Percentiles rank a stretch among this genome's conserved stretches.
Conservation (phyloP, 2,329 filamentous ascomycete species). For the Colletotrichum lentis region DNA sequence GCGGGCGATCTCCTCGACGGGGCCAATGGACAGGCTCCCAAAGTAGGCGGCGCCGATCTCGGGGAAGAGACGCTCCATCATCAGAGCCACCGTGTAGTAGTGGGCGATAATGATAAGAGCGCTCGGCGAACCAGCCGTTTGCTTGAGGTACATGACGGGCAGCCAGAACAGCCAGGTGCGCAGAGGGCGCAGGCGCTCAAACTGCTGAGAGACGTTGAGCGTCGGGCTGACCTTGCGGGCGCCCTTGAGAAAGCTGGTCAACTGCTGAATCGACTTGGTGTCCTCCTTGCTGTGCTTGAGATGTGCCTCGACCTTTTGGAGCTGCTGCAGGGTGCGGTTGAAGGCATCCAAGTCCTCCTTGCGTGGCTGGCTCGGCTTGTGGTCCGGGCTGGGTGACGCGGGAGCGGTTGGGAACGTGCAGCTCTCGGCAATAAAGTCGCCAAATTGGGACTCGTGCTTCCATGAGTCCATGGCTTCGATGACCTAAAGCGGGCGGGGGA, state of each 20-base stretch:
- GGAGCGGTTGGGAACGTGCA: constrained; percentile 75
- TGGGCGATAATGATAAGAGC: constrained; percentile 87
- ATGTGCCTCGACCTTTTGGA: constrained; percentile 73
- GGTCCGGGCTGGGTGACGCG: constrained; percentile 67
- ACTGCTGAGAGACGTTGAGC: constrained; percentile 81
- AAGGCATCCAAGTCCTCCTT: constrained; percentile 77
- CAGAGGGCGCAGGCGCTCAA: constrained; percentile 86
- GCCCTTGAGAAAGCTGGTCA: constrained; percentile 76
- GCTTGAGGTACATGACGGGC: constrained; percentile 82
- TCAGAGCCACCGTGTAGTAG: constrained; percentile 87
- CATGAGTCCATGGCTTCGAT: constrained; percentile 90
- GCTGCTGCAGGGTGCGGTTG: constrained; percentile 70
- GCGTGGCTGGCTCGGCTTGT: constrained; percentile 67
- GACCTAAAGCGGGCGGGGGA: constrained; percentile 55
- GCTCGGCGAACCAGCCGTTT: constrained; percentile 76
- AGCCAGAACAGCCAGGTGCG: constrained; percentile 97
- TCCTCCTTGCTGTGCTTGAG: constrained; percentile 76
- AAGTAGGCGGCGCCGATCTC: constrained; percentile 91
- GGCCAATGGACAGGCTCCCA: constrained; percentile 78
- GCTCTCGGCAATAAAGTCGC: constrained; percentile 82
- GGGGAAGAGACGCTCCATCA: constrained; percentile 89
- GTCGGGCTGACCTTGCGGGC: constrained; percentile 75
- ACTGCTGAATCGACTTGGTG: constrained; percentile 71
- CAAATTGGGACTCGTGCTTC: constrained; percentile 89
- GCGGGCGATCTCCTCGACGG: constrained; percentile 86